Evolutionary conservation across 768 basidiomycete species (phyloP).

Genomic region (Lactarius vividus): DNA sequence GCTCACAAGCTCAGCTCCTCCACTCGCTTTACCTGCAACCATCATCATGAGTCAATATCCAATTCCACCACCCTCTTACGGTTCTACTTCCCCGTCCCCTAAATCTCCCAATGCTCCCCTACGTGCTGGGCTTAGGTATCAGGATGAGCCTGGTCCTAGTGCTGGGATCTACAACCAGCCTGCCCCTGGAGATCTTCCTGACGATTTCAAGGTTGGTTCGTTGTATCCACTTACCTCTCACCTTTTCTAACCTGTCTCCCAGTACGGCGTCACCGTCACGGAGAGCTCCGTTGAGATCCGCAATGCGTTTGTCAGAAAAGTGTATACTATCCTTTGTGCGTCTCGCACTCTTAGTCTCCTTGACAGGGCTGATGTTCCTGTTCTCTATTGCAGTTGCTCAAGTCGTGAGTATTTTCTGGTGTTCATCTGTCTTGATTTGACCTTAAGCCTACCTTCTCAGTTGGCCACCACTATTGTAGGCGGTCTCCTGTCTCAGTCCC

Average conservation of each 20-base stretch:
- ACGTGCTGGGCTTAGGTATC: conserved; percentile 38
- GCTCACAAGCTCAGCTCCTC: too few species aligned
- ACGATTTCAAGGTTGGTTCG: conserved; percentile 83
- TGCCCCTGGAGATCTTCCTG: conserved; percentile 69
- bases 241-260: conserved; percentile 24
- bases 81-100: conserved; percentile 40
- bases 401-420: conserved; percentile 49
- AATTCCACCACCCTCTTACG: conserved; percentile 59
- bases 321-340: conserved; percentile 86
- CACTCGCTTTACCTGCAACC: not conserved
- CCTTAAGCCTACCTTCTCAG: conserved; percentile 33
- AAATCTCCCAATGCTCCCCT: conserved; percentile 50
- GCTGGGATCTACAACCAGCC: conserved; percentile 69
- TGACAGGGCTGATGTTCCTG: not conserved
- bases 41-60: conserved; percentile 45
- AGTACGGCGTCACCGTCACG: conserved; percentile 81
- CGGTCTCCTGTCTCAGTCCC: conserved; percentile 64
- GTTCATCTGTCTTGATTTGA: not conserved
- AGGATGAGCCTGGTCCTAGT: conserved; percentile 40
- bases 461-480: conserved; percentile 79
- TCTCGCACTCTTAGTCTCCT: conserved; percentile 15
- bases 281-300: conserved; percentile 78
- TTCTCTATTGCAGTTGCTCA: conserved; percentile 52
- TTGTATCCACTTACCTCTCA: not conserved
- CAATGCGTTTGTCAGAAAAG: conserved; percentile 85